Evolutionary conservation across 164 flowering plant genomes (phyloP).

Genomic region (Chimonanthus praecox): DNA sequence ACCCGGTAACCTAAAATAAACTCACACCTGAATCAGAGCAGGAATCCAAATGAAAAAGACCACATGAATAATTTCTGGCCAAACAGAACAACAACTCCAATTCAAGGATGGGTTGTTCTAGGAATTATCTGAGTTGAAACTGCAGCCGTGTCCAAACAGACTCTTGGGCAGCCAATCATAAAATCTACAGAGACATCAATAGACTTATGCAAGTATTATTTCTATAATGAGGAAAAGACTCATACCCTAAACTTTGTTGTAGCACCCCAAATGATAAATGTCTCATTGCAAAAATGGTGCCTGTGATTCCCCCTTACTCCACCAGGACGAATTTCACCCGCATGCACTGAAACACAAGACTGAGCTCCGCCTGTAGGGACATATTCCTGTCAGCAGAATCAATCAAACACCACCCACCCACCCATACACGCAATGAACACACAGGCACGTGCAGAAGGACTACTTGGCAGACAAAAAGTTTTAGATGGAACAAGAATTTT

Average conservation of each 20-base stretch:
- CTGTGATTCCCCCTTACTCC: conserved; percentile 82
- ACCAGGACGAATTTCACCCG: conserved; percentile 84
- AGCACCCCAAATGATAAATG: conserved; percentile 92
- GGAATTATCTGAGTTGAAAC: background rate
- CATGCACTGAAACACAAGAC: conserved; percentile 58
- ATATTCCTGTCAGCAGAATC: conserved; percentile 1
- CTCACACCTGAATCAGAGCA: too few species aligned
- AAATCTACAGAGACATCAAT: background rate
- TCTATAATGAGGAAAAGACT: background rate
- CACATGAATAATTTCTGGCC: background rate
- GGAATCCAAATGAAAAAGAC: too few species aligned
- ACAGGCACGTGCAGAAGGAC: background rate
- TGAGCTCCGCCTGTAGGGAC: conserved; percentile 62
- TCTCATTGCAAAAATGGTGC: conserved; percentile 82
- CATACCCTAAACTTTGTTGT: conserved; percentile 65
- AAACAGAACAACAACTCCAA: background rate
- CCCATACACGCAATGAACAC: background rate
- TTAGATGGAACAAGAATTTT: too few species aligned
- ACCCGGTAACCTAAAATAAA: too few species aligned
- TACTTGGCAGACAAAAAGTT: too few species aligned
- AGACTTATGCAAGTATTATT: background rate
- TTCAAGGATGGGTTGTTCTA: background rate
- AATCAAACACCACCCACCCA: background rate
- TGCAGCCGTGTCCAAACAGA: background rate
- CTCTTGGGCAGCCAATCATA: background rate